Evolutionary conservation across 768 basidiomycete species (phyloP), one percentile per base, ranked within the genome.

Genomic region (Leccinum subgranulosum): DNA sequence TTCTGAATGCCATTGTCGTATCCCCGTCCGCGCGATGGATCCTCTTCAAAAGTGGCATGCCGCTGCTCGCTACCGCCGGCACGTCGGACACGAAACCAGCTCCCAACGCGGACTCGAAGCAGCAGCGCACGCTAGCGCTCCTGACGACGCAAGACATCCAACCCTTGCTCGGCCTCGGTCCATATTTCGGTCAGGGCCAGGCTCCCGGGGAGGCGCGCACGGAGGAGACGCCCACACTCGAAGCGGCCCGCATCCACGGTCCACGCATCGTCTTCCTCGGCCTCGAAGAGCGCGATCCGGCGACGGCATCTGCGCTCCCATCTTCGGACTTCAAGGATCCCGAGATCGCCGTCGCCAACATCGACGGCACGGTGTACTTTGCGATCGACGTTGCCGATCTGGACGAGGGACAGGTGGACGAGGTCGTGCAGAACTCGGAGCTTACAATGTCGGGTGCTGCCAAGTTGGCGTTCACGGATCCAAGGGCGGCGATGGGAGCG

Each of bases 291-390:
- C 64, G 75, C 12, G 73, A 82, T 60, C 66, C 76, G 1, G 65
- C 70, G 6, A 78, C 71, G 25, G 72, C 74, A 5, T 73, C 71
- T 45, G 82, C 87, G 0, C 78, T 90, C 3, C 84, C 86, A 10
- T 86, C 87, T 0, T 81, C 84, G 3, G 84, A 88, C 48, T 85
- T 88, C 51, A 80, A 77, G 56, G 76, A 81, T 58, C 81, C 87
- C 0, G 77, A 82, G 52, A 64, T 70, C 17, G 80, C 84, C 1
- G 72, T 84, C 3, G 74, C 77, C 51, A 83, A 87, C 49, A 75
- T 94, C 25, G 73, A 87, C 29, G 96, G 95, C n/a, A 85, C 80
- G 2, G 86, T 92, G 0, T 95, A 88, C 71, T 98, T 97, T 69
- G 79, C 93, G 0, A 61, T 97, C 59, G 94, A 97, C 67, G 75